Base-by-base conservation (phyloP, 2,329 filamentous ascomycete species). In the Aspergillus novofumigatus region DNA sequence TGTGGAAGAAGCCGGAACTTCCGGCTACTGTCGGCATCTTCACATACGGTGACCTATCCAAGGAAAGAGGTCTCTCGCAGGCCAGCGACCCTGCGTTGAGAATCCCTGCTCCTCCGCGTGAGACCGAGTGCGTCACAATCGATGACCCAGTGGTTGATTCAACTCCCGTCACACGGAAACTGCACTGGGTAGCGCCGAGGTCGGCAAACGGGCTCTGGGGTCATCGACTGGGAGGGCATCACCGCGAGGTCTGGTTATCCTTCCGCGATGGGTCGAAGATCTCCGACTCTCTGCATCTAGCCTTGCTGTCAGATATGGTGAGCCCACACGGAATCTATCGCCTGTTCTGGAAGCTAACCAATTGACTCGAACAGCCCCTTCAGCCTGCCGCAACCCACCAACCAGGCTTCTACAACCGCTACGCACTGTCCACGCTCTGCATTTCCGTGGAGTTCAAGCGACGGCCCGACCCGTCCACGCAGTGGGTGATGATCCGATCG, bases 381-480 rank as follows among this genome's bases (percentile, higher is more conserved):
- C 64, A 66, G 45, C 64, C 64, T 2, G 54, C 64, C 17, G 64
- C 64, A 41, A 66, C 62, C 1, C 64, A 66, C 44, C 56, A 57
- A 20, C 49, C 54, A n/a, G 59, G 58, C 2, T 65, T 66, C 29
- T 65, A 65, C 45, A 25, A 47, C 26, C 54, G 41, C 17, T 59
- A 66, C 44, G 61, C 62, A 1, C 57, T 66, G 23, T 64, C 62
- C 48, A 65, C 63, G 14, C 56, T 64, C 6, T 66, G 64, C 51
- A 26, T 65, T 49, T 62, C 64, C n/a, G 59, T 65, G 28, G 64
- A 65, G 48, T 65, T 66, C 51, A 66, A 66, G 51, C 60, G 59
- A 29, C 63, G 60, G 44, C 63, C 63, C 29, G 53, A 56, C 23
- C 63, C 62, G 38, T 38, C 48, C 6, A 66, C 57, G 21, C 48